Evolutionary conservation across 1,284 basidiomycete genomes (phyloP).

Genomic region (Jaminaea rosea): DNA sequence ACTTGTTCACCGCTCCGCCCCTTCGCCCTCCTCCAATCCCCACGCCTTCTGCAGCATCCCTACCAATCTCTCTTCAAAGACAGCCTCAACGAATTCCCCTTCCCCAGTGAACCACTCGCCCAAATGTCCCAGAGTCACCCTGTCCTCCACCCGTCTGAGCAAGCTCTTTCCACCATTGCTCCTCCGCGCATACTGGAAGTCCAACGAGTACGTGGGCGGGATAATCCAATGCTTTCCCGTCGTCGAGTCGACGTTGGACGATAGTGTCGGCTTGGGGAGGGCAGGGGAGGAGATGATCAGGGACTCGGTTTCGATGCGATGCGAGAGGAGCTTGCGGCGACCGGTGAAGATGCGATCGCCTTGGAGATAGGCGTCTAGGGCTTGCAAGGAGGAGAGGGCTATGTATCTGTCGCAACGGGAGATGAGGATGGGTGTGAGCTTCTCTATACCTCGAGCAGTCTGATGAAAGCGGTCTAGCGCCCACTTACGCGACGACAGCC

Average conservation of each 20-base stretch:
- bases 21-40: neutral
- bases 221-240: slow-evolving; percentile 22
- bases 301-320: slow-evolving; percentile 28
- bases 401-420: slow-evolving; percentile 15
- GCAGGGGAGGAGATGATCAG: slow-evolving; percentile 26
- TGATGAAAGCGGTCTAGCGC: neutral
- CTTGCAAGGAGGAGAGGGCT: slow-evolving; percentile 17
- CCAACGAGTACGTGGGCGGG: slow-evolving; percentile 33
- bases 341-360: slow-evolving; percentile 37
- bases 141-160: slow-evolving; percentile 14
- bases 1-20: too few species aligned
- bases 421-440: too few species aligned
- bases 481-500: slow-evolving; percentile 24
- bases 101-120: slow-evolving; percentile 45
- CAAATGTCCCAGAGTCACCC: slow-evolving; percentile 31
- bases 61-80: slow-evolving; percentile 33
- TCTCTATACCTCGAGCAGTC: neutral
- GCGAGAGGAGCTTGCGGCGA: slow-evolving; percentile 23
- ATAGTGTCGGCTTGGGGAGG: slow-evolving; percentile 17
- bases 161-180: slow-evolving; percentile 21
- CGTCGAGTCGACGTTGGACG: slow-evolving; percentile 9
- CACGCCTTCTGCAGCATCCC: slow-evolving; percentile 24
- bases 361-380: slow-evolving; percentile 22
- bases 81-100: slow-evolving; percentile 35
- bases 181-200: slow-evolving; percentile 27